These are phyloP conservation scores for Tetratostichococcus sp. DNA, from an alignment of 139 green algal species.

Conservation along the genomic window DNA sequence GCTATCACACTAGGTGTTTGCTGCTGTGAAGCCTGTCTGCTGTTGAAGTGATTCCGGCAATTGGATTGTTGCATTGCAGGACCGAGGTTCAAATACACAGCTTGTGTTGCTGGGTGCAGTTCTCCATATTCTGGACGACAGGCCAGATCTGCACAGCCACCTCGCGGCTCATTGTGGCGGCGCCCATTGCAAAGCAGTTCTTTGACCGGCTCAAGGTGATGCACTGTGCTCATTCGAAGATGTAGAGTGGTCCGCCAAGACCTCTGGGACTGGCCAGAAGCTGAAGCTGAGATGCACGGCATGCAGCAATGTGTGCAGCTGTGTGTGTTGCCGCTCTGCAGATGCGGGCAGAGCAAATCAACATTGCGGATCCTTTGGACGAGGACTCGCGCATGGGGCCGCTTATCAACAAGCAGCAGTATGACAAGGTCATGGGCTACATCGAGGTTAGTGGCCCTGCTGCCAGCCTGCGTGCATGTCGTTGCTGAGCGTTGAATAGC, in stretches of 20 bases:
- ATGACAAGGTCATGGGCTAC: constrained; percentile 61
- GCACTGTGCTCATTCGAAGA: too few relatives aligned
- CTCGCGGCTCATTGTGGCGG: constrained; percentile 76
- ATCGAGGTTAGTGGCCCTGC: constrained; percentile 36
- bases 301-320: too few relatives aligned
- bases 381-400: constrained; percentile 68
- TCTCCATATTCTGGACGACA: constrained; percentile 55
- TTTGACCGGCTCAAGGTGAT: constrained; percentile 50
- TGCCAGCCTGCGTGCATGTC: neutral
- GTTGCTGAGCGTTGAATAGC: too few relatives aligned
- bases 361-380: constrained; percentile 60
- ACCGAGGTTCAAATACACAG: too few relatives aligned
- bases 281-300: too few relatives aligned
- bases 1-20: too few relatives aligned
- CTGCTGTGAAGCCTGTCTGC: too few relatives aligned
- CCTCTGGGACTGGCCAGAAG: too few relatives aligned
- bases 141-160: constrained; percentile 64
- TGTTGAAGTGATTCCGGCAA: too few relatives aligned
- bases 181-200: constrained; percentile 62
- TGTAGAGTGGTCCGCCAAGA: too few relatives aligned
- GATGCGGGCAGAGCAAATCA: constrained; percentile 59
- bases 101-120: constrained; percentile 10
- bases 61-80: too few relatives aligned
- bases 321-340: neutral
- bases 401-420: constrained; percentile 52